These are phyloP conservation scores for Myrica gale DNA, from an alignment of 306 rosid genomes.

Conservation along the genomic window DNA sequence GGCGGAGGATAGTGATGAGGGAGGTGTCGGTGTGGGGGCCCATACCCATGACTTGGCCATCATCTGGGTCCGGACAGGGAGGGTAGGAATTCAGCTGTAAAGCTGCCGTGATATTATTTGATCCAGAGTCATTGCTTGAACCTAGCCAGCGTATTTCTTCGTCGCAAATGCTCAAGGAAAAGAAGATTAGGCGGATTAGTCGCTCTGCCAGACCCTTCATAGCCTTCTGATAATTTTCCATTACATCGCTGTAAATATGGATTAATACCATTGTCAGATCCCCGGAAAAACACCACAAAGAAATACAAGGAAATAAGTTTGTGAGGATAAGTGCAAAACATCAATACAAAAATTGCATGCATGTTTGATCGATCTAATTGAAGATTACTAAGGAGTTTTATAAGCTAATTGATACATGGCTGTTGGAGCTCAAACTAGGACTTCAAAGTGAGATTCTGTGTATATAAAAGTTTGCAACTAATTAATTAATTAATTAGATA, in stretches of 20 bases:
- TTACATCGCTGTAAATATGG: conserved; percentile 35
- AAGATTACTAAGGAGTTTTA: no score
- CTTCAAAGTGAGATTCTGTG: no score
- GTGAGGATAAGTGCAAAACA: no score
- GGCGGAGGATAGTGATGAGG: conserved; percentile 61
- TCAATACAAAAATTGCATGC: no score
- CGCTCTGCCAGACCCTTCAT: conserved; percentile 54
- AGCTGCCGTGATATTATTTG: conserved; percentile 24
- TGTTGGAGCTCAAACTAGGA: no score
- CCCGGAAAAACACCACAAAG: background rate
- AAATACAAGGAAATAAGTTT: no score
- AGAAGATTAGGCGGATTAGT: conserved; percentile 36
- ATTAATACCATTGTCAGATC: background rate
- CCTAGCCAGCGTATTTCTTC: conserved; percentile 42
- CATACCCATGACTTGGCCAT: conserved; percentile 56
- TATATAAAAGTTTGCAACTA: no score
- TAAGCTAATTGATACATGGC: no score
- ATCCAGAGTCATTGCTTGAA: background rate
- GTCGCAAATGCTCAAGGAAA: conserved; percentile 27
- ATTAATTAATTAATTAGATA: no score
- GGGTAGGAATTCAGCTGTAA: conserved; percentile 73
- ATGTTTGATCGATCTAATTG: no score
- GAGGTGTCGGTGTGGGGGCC: conserved; percentile 84
- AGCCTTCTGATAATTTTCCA: conserved; percentile 50
- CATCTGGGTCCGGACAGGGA: conserved; percentile 54